These are phyloP conservation scores for Firmiana major DNA, from an alignment of 345 rosid species.

Conservation along the genomic window DNA sequence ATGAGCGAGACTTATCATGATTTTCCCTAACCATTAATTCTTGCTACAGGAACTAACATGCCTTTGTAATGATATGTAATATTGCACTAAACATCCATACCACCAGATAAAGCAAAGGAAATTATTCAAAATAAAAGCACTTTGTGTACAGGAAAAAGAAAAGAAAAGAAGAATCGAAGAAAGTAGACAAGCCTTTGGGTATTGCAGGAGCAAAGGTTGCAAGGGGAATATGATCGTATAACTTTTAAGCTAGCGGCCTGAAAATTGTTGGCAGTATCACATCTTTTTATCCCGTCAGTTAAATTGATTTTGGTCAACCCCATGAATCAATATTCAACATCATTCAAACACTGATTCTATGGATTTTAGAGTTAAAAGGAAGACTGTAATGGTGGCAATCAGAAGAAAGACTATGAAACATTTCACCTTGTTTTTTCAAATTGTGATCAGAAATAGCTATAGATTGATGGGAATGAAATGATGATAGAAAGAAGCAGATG, in stretches of 20 bases:
- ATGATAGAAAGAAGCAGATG: conserved; percentile 1
- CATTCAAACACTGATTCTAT: too few species aligned
- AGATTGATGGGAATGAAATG: neutral
- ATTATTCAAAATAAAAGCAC: too few species aligned
- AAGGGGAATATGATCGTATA: neutral
- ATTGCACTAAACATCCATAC: too few species aligned
- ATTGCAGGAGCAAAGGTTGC: neutral
- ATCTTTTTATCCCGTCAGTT: neutral
- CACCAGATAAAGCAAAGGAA: too few species aligned
- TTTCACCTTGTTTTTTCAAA: neutral
- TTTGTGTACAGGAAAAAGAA: too few species aligned
- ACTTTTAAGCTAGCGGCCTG: neutral
- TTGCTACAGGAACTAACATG: too few species aligned
- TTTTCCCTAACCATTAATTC: too few species aligned
- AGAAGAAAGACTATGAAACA: neutral
- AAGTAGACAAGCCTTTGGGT: too few species aligned
- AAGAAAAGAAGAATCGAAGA: too few species aligned
- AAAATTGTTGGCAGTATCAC: neutral
- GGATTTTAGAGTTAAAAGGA: too few species aligned
- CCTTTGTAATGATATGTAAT: too few species aligned
- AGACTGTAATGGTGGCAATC: neutral
- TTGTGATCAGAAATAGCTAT: neutral
- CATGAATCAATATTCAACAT: neutral
- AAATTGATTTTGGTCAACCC: neutral
- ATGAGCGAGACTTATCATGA: too few species aligned